Base-by-base conservation (phyloP, 2,329 filamentous ascomycete genomes). In the Cladorrhinum sp. region DNA sequence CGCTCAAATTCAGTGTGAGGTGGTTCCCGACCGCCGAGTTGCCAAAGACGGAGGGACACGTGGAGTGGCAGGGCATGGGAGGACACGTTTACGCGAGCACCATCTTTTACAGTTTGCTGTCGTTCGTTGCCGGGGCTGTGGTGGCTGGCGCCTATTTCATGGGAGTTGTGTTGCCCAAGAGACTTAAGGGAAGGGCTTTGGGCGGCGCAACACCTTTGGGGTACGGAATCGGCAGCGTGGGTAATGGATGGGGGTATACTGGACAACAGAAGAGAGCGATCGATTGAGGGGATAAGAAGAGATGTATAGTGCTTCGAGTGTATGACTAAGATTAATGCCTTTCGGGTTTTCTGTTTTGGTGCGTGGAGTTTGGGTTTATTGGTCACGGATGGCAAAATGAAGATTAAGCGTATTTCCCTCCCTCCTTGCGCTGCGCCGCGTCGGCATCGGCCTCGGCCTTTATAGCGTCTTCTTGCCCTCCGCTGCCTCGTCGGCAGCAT, bases 21-120 rank as follows among this genome's bases (percentile, higher is more conserved):
- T 98, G 95, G 95, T 95, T 94, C 73, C 89, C 89, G 1, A 89
- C 84, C 23, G 88, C 90, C 0, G 79, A 82, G 39, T 78, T 94
- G 65, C 90, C 90, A 65, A 83, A 82, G 72, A 85, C 80, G n/a
- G 85, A 86, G 73, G 86, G 86, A 10, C 79, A 77, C 63, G 83
- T 88, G 5, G 84, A 86, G 73, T 88, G 86, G 86, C 79, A 82
- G 62, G 86, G 86, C 2, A 80, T 88, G 74, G 85, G 85, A 16
- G 84, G 85, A 0, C 85, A 87, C 65, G 79, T 87, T 30, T 86
- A 85, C 69, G 82, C 84, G 7, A 86, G 83, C 71, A 87, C 84
- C 30, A 73, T 87, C 0, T 87, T 87, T 63, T 88, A 88, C 73
- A 79, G 81, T 61, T 66, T 87, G 9, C 78, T 86, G 1, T 82